Percentiles rank a stretch among this genome's conserved stretches.
These are phyloP conservation scores for Globisporangium lucens DNA, from an alignment of 352 stramenopile genomes.

Conservation along the genomic window DNA sequence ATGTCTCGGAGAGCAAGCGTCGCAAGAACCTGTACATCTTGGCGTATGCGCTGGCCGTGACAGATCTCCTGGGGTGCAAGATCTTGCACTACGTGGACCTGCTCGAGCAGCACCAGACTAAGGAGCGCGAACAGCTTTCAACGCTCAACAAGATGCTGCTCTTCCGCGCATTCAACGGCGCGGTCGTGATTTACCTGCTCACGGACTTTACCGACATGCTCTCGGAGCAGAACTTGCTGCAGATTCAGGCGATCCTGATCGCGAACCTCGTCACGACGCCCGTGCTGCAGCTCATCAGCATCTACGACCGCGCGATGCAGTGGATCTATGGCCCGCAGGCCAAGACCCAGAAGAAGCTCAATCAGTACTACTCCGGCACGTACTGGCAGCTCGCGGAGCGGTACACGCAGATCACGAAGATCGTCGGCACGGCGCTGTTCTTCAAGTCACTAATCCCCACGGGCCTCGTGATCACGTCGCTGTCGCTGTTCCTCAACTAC, in stretches of 20 bases:
- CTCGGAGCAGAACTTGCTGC: slow-evolving; percentile 60
- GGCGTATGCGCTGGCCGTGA: slow-evolving; percentile 45
- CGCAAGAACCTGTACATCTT: slow-evolving; percentile 51
- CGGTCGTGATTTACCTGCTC: slow-evolving; percentile 72
- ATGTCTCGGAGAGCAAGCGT: slow-evolving; percentile 24
- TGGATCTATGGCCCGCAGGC: slow-evolving; percentile 42
- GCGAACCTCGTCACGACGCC: slow-evolving; percentile 76
- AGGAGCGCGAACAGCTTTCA: slow-evolving; percentile 66
- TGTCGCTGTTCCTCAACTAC: slow-evolving; percentile 75
- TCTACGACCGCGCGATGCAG: slow-evolving; percentile 45
- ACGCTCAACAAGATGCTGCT: slow-evolving; percentile 80
- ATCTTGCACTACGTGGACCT: slow-evolving; percentile 54
- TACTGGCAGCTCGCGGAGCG: slow-evolving; percentile 67
- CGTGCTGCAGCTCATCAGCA: slow-evolving; percentile 55
- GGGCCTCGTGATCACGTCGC: slow-evolving; percentile 54
- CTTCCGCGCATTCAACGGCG: slow-evolving; percentile 70
- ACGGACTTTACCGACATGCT: slow-evolving; percentile 71
- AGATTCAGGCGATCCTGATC: slow-evolving; percentile 75
- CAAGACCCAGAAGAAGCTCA: slow-evolving; percentile 75
- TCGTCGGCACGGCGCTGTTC: slow-evolving; percentile 59
- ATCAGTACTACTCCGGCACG: slow-evolving; percentile 68
- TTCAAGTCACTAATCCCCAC: slow-evolving; percentile 66
- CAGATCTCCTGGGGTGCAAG: slow-evolving; percentile 63
- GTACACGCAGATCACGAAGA: slow-evolving; percentile 70
- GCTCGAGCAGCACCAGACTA: slow-evolving; percentile 59